phyloP scores from a whole-genome alignment of 2,329 filamentous ascomycete species.

The Cytospora mali region DNA sequence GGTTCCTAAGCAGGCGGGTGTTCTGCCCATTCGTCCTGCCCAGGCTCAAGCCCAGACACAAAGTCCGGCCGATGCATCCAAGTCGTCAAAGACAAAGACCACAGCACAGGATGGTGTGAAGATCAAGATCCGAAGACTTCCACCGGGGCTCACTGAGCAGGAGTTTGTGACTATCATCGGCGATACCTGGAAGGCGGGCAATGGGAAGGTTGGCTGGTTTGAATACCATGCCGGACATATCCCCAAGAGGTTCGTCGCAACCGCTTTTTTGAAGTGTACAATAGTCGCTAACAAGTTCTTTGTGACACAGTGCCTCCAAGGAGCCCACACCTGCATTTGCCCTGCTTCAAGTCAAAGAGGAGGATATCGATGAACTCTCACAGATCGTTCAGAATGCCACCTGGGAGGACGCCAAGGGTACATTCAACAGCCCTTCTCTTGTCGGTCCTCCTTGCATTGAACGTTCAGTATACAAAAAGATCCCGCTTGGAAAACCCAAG shows the following conservation, averaged over 20 bases:
- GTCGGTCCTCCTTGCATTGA: slow-evolving; percentile 80
- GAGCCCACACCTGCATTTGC: slow-evolving; percentile 78
- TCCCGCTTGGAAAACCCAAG: slow-evolving; percentile 73
- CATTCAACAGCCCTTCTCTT: slow-evolving; percentile 70
- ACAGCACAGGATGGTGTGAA: slow-evolving; percentile 64
- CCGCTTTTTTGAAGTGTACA: neutral
- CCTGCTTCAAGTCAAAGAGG: slow-evolving; percentile 79
- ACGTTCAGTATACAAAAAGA: slow-evolving; percentile 80
- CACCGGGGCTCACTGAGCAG: slow-evolving; percentile 77
- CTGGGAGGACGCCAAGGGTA: slow-evolving; percentile 83
- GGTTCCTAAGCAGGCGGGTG: slow-evolving; percentile 46
- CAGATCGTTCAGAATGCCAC: slow-evolving; percentile 68
- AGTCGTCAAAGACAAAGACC: slow-evolving; percentile 50
- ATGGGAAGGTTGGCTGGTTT: slow-evolving; percentile 83
- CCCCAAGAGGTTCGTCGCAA: slow-evolving; percentile 71
- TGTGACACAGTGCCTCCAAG: slow-evolving; percentile 70
- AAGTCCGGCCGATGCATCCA: slow-evolving; percentile 41
- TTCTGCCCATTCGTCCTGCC: slow-evolving; percentile 52
- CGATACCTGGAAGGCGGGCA: slow-evolving; percentile 78
- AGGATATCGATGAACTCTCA: slow-evolving; percentile 67
- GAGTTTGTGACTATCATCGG: slow-evolving; percentile 77
- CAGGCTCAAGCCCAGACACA: slow-evolving; percentile 37
- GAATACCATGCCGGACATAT: slow-evolving; percentile 69
- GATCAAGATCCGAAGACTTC: slow-evolving; percentile 79
- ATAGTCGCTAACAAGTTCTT: slow-evolving; percentile 6